A percentile compares a stretch with the other conserved stretches of the same genome.
These are phyloP conservation scores for Tricholoma saponaceum DNA, from an alignment of 768 basidiomycete genomes.

Conservation along the genomic window DNA sequence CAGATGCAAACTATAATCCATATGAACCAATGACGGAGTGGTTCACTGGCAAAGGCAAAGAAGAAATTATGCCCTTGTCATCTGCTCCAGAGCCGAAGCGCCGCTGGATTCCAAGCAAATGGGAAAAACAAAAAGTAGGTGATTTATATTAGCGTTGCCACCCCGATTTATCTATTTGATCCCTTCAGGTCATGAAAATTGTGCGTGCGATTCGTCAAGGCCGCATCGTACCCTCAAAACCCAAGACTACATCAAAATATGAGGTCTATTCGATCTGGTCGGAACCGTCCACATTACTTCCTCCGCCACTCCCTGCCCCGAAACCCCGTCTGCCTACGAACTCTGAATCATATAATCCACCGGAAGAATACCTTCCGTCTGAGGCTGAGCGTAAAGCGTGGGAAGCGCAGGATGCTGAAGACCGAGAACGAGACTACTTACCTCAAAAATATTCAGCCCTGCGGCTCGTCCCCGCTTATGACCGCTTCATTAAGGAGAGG, in stretches of 20 bases:
- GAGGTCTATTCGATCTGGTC: conserved; percentile 91
- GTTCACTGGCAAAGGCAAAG: conserved; percentile 96
- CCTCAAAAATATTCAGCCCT: conserved; percentile 83
- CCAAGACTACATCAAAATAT: conserved; percentile 63
- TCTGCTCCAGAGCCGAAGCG: conserved; percentile 93
- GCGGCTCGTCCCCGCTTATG: conserved; percentile 89
- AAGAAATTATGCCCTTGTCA: conserved; percentile 91
- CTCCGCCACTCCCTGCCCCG: conserved; percentile 90
- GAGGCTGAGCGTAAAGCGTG: conserved; percentile 78
- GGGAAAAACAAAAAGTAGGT: conserved; percentile 97
- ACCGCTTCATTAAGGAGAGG: conserved; percentile 87
- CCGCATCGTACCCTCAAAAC: conserved; percentile 87
- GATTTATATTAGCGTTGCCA: background rate
- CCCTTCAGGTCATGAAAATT: conserved; percentile 91
- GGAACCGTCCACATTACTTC: conserved; percentile 64
- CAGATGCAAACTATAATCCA: conserved; percentile 86
- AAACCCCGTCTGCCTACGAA: conserved; percentile 87
- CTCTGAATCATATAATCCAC: conserved; percentile 98
- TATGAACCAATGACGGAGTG: conserved; percentile 94
- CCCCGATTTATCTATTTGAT: conserved; percentile 1
- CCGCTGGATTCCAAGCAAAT: conserved; percentile 95
- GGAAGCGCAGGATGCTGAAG: conserved; percentile 81
- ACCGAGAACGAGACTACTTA: conserved; percentile 85
- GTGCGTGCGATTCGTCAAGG: conserved; percentile 97
- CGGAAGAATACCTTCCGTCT: conserved; percentile 91